These are phyloP conservation scores for Eucalyptus sp. DNA, from an alignment of 345 rosid species.

Conservation along the genomic window DNA sequence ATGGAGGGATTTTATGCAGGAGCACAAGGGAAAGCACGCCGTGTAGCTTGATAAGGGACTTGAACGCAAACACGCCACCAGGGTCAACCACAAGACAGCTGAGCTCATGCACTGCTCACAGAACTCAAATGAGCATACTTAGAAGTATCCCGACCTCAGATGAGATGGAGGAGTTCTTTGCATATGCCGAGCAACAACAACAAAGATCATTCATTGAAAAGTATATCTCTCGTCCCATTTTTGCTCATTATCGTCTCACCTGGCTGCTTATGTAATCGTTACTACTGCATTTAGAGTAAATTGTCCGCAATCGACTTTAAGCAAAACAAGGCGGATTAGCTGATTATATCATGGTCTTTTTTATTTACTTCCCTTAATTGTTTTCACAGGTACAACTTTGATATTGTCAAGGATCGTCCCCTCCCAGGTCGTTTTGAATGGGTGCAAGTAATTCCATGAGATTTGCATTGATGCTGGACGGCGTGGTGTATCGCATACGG, in stretches of 20 bases:
- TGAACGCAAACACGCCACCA: conserved; percentile 8
- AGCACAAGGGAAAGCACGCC: conserved; percentile 41
- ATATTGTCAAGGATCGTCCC: conserved; percentile 50
- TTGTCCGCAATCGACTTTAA: neutral
- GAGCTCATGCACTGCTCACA: conserved; percentile 7
- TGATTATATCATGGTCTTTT: neutral
- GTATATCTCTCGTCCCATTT: conserved; percentile 9
- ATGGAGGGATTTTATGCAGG: conserved; percentile 3
- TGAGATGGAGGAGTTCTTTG: conserved; percentile 77
- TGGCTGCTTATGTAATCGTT: neutral
- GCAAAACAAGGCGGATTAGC: neutral
- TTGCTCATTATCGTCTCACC: neutral
- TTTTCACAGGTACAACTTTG: conserved; percentile 55
- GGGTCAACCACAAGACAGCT: conserved; percentile 27
- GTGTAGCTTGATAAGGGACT: conserved; percentile 20
- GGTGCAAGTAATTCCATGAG: conserved; percentile 46
- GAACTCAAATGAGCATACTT: conserved; percentile 1
- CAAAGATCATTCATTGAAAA: conserved; percentile 41
- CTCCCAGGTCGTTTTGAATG: conserved; percentile 76
- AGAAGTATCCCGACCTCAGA: conserved; percentile 24
- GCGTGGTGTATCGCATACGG: neutral
- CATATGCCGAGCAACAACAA: conserved; percentile 41
- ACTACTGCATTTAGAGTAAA: neutral
- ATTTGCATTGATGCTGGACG: neutral
- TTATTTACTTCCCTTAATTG: neutral